phyloP scores from a whole-genome alignment of 2,329 filamentous ascomycete species.

The Trichoderma breve region DNA sequence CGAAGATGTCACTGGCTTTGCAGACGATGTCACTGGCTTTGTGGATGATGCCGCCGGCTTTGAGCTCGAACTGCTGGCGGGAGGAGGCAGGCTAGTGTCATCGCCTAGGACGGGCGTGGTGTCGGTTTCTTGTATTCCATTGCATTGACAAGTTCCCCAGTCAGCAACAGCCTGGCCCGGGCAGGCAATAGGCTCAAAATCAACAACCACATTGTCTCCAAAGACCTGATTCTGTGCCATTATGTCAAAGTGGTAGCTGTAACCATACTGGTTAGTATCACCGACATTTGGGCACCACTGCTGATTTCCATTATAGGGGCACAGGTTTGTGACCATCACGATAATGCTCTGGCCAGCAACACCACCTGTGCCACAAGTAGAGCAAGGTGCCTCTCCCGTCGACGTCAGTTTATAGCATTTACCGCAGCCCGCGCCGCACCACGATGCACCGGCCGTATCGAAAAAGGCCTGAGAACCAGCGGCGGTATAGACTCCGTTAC shows the following conservation, averaged over 20 bases:
- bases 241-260: slow-evolving; percentile 13
- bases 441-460: slow-evolving; percentile 8
- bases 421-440: slow-evolving; percentile 11
- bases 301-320: slow-evolving; percentile 9
- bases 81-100: not conserved
- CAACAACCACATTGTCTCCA: slow-evolving; percentile 12
- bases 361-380: not conserved
- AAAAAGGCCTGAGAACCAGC: slow-evolving; percentile 12
- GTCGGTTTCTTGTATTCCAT: slow-evolving; percentile 3
- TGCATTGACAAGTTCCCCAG: not conserved
- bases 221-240: slow-evolving; percentile 6
- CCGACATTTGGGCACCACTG: slow-evolving; percentile 5
- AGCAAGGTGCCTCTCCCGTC: slow-evolving; percentile 5
- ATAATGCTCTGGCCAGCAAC: slow-evolving; percentile 16
- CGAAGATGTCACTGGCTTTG: not conserved
- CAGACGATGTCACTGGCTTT: not conserved
- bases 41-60: not conserved
- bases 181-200: slow-evolving; percentile 9
- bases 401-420: slow-evolving; percentile 13
- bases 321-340: slow-evolving; percentile 9
- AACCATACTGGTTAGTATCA: slow-evolving; percentile 11
- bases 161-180: slow-evolving; percentile 3
- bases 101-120: not conserved
- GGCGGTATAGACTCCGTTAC: slow-evolving; percentile 9
- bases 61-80: not conserved